Evolutionary conservation across 2,329 filamentous ascomycete species (phyloP).

Genomic region (Pestalotiopsis sp.): DNA sequence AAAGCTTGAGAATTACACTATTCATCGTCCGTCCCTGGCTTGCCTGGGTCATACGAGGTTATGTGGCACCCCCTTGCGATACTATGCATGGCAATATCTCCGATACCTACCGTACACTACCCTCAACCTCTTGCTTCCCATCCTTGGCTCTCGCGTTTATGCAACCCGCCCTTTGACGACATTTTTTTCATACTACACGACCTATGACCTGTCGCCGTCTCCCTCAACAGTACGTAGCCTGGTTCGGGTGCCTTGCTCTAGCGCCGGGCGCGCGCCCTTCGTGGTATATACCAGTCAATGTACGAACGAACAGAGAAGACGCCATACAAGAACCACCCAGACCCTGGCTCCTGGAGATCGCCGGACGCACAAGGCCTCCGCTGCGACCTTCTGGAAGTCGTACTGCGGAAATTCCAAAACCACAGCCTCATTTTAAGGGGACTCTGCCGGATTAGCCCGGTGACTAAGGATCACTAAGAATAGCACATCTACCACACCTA

Average conservation of each 20-base stretch:
- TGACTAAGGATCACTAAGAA: slow-evolving; percentile 15
- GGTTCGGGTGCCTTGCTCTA: slow-evolving; percentile 9
- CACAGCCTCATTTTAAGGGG: slow-evolving; percentile 11
- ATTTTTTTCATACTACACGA: neutral
- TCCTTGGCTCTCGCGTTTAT: neutral
- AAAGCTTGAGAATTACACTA: neutral
- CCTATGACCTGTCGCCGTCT: neutral
- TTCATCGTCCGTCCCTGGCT: neutral
- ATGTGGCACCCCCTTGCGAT: slow-evolving; percentile 1
- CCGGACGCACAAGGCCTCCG: neutral
- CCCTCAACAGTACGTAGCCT: neutral
- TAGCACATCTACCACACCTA: slow-evolving; percentile 18
- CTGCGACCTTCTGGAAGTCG: neutral
- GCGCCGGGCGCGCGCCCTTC: neutral
- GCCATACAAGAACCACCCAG: neutral
- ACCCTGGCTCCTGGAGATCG: neutral
- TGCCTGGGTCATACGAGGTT: slow-evolving; percentile 8
- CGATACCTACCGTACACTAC: neutral
- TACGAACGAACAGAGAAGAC: neutral
- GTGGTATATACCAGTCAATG: neutral
- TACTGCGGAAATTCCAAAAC: slow-evolving; percentile 4
- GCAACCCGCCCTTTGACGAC: slow-evolving; percentile 6
- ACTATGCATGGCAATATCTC: slow-evolving; percentile 9
- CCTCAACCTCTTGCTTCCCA: neutral
- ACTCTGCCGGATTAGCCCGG: neutral